A percentile compares a stretch with the other conserved stretches of the same genome.
phyloP scores from a whole-genome alignment of 2,329 filamentous ascomycete species.

The Paracamarosporium sp. region DNA sequence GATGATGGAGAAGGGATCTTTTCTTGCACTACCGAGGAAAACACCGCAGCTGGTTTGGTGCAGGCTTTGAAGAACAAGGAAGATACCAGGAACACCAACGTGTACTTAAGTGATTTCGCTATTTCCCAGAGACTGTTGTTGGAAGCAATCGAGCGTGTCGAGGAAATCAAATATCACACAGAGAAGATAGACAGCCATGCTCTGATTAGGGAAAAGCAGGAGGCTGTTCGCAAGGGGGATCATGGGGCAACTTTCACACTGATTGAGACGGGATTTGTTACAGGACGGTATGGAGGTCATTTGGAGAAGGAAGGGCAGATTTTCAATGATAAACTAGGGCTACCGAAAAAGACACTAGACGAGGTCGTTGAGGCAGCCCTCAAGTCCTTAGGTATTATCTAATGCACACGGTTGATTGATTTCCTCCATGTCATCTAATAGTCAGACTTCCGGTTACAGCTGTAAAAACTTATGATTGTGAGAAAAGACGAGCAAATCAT shows the following conservation, averaged over 20 bases:
- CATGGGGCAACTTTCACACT: conserved; percentile 22
- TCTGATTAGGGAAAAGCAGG: conserved; percentile 13
- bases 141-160: no score
- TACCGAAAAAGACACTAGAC: conserved; percentile 24
- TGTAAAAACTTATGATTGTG: no score
- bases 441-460: no score
- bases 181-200: no score
- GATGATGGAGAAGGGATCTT: conserved; percentile 26
- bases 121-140: conserved; percentile 11
- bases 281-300: conserved; percentile 29
- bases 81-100: conserved; percentile 25
- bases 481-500: not conserved
- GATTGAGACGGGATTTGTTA: conserved; percentile 25
- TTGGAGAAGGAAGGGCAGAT: conserved; percentile 29
- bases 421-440: no score
- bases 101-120: conserved; percentile 31
- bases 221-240: conserved; percentile 26
- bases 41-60: conserved; percentile 28
- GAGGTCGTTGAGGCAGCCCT: conserved; percentile 28
- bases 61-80: conserved; percentile 11
- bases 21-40: conserved; percentile 22
- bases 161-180: no score
- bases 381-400: no score
- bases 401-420: no score
- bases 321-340: conserved; percentile 28